phyloP scores from a whole-genome alignment of 2,329 filamentous ascomycete genomes.

The Elsinoe perseae region DNA sequence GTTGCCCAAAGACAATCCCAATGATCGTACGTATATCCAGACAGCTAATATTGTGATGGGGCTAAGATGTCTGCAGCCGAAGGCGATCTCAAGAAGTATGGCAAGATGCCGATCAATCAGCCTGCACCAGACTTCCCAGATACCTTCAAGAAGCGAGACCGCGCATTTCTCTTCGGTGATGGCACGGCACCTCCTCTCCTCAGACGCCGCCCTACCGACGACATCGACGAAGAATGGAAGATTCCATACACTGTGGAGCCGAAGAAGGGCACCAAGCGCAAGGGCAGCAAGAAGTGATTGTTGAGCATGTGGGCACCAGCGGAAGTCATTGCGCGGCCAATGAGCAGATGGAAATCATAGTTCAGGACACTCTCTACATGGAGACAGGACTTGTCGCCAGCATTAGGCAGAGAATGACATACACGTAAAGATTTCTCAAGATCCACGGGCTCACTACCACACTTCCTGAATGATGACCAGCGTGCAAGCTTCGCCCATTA shows the following conservation, averaged over 20 bases:
- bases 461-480: no score
- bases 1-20: background rate
- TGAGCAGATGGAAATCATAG: background rate
- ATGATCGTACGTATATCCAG: background rate
- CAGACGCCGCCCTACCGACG: background rate
- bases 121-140: background rate
- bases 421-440: no score
- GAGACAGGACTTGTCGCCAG: no score
- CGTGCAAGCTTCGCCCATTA: no score
- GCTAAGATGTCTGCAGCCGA: background rate
- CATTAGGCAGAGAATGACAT: no score
- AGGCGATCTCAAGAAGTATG: background rate
- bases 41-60: background rate
- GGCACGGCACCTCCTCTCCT: background rate
- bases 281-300: background rate
- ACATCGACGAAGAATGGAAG: background rate
- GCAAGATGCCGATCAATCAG: background rate
- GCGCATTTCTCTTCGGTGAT: background rate
- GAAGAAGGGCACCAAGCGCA: background rate
- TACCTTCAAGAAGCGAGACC: background rate
- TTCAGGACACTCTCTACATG: no score
- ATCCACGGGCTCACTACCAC: no score
- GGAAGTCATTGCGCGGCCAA: background rate
- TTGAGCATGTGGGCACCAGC: no score
- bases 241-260: background rate